Percentiles rank a stretch among this genome's conserved stretches.
phyloP scores from a whole-genome alignment of 2,329 filamentous ascomycete species.

The Aspergillus sp. region DNA sequence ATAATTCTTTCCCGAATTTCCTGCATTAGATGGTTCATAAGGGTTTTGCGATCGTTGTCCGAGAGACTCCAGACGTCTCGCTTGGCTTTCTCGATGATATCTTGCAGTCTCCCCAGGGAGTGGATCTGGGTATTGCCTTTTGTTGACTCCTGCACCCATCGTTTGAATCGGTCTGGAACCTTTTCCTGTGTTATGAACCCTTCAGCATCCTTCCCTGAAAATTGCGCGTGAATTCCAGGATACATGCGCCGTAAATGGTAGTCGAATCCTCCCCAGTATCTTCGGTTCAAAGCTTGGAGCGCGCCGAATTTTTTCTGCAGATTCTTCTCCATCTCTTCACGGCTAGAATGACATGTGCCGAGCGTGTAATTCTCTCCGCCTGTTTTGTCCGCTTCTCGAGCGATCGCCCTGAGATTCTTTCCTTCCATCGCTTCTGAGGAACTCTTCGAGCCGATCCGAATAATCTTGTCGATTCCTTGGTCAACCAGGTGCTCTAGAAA shows the following conservation, averaged over 20 bases:
- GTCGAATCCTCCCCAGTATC: not conserved
- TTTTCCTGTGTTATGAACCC: not conserved
- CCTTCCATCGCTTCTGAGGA: constrained; percentile 57
- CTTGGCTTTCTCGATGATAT: not conserved
- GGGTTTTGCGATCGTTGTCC: not conserved
- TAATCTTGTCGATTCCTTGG: constrained; percentile 47
- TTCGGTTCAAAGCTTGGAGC: not conserved
- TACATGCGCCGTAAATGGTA: constrained; percentile 2
- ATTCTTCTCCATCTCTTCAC: not conserved
- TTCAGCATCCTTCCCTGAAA: not conserved
- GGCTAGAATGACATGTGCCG: not conserved
- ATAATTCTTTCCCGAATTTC: not conserved
- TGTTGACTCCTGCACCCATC: not conserved
- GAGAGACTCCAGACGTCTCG: not conserved
- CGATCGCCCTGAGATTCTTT: constrained; percentile 52
- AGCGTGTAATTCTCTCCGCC: not conserved
- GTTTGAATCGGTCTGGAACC: not conserved
- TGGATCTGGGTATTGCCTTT: not conserved
- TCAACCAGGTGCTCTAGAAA: constrained; percentile 62
- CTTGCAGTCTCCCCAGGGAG: not conserved
- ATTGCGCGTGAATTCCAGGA: not conserved
- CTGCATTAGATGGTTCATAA: not conserved
- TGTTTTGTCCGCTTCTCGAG: constrained; percentile 40
- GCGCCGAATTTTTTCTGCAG: not conserved
- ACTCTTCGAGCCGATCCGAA: constrained; percentile 65